Evolutionary conservation across 2,329 filamentous ascomycete genomes (phyloP).

Genomic region (Fusarium goolgardi): DNA sequence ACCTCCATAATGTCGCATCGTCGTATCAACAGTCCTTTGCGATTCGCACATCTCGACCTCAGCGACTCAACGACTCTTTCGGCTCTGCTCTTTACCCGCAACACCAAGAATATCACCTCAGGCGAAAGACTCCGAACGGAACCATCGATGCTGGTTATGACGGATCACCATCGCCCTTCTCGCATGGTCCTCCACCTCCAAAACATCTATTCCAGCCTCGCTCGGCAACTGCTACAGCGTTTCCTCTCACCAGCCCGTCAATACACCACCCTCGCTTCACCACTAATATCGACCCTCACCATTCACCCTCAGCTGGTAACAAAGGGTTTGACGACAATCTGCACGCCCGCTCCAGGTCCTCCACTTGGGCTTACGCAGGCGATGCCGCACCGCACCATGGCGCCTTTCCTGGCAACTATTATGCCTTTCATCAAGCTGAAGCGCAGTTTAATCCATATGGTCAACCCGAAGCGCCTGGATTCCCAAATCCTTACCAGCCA

Average conservation of each 20-base stretch:
- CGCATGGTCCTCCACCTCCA: slow-evolving; percentile 77
- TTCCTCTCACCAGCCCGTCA: slow-evolving; percentile 26
- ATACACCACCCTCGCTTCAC: slow-evolving; percentile 31
- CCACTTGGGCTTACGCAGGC: slow-evolving; percentile 33
- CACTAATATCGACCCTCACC: slow-evolving; percentile 21
- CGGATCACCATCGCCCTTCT: slow-evolving; percentile 79
- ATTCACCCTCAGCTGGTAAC: slow-evolving; percentile 29
- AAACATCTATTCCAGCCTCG: slow-evolving; percentile 86
- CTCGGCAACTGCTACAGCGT: slow-evolving; percentile 38
- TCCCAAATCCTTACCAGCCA: slow-evolving; percentile 47
- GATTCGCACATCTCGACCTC: slow-evolving; percentile 50
- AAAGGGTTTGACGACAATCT: slow-evolving; percentile 30
- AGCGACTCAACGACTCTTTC: slow-evolving; percentile 34
- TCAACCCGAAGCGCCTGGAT: slow-evolving; percentile 33
- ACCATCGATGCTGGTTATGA: slow-evolving; percentile 93
- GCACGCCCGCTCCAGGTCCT: slow-evolving; percentile 18
- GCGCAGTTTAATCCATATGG: slow-evolving; percentile 30
- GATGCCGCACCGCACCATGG: slow-evolving; percentile 28
- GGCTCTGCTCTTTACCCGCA: slow-evolving; percentile 40
- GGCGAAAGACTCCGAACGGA: slow-evolving; percentile 94
- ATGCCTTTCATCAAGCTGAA: slow-evolving; percentile 25
- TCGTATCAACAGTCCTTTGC: slow-evolving; percentile 48
- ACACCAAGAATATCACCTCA: slow-evolving; percentile 77
- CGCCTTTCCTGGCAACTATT: slow-evolving; percentile 26
- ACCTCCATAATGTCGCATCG: slow-evolving; percentile 48